Conservation (phyloP, 805 yeast genomes). For the Teunomyces lycoperdinae region DNA sequence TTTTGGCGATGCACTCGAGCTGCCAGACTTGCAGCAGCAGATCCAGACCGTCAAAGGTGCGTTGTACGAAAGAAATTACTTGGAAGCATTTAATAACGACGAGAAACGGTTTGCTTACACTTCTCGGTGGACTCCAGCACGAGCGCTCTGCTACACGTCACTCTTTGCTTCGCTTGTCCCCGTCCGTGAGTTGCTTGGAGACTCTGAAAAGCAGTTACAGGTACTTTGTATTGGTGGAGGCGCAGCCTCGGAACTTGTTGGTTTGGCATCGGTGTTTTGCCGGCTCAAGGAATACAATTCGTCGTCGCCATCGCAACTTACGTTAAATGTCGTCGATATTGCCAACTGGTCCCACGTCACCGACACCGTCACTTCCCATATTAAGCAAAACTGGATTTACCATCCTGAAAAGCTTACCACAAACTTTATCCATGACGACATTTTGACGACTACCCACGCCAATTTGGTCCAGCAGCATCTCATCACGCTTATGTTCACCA, state of each 20-base stretch:
- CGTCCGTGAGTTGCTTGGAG: conserved; percentile 35
- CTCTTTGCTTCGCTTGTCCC: conserved; percentile 54
- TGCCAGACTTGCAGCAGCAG: conserved; percentile 35
- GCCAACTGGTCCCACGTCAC: conserved; percentile 73
- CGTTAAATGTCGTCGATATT: conserved; percentile 63
- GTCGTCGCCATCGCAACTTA: conserved; percentile 31
- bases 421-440: conserved; percentile 29
- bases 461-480: conserved; percentile 34
- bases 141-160: conserved; percentile 72
- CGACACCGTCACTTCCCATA: conserved; percentile 38
- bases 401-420: conserved; percentile 26
- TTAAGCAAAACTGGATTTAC: conserved; percentile 55
- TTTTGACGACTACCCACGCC: conserved; percentile 14
- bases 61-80: conserved; percentile 67
- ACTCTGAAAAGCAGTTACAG: conserved; percentile 26
- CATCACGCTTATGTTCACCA: conserved; percentile 77
- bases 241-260: conserved; percentile 80
- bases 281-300: conserved; percentile 35
- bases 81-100: conserved; percentile 62
- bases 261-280: conserved; percentile 56
- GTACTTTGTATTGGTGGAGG: conserved; percentile 83
- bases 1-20: conserved; percentile 31
- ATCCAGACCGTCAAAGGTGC: conserved; percentile 72
- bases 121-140: conserved; percentile 81
- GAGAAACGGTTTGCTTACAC: conserved; percentile 73